These are phyloP conservation scores for Globisporangium yorkense DNA, from an alignment of 352 stramenopile genomes.

Conservation along the genomic window DNA sequence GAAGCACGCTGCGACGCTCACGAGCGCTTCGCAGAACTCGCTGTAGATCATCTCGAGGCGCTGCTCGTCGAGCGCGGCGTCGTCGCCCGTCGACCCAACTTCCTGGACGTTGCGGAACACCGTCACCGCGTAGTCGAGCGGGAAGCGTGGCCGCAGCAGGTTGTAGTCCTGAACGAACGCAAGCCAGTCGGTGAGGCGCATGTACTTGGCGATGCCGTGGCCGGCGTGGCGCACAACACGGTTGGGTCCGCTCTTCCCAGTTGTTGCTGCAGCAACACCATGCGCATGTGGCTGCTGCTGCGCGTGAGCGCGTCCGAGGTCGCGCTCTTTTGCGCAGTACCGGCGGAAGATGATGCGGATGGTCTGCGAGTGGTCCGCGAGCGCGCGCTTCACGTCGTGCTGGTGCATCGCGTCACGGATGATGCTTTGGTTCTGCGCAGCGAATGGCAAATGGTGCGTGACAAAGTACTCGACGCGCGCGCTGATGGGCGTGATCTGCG, in stretches of 20 bases:
- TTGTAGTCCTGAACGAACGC: constrained; percentile 70
- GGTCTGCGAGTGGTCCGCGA: constrained; percentile 48
- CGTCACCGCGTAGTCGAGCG: constrained; percentile 37
- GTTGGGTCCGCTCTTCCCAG: background rate
- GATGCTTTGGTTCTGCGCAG: constrained; percentile 43
- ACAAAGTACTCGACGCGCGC: constrained; percentile 59
- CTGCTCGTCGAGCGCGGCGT: constrained; percentile 1
- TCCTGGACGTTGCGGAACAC: constrained; percentile 71
- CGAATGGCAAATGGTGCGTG: constrained; percentile 40
- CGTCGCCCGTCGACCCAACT: constrained; percentile 20
- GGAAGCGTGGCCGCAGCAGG: constrained; percentile 52
- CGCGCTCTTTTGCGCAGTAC: constrained; percentile 63
- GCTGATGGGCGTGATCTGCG: constrained; percentile 40
- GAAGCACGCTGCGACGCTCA: constrained; percentile 44
- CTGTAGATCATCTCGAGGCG: constrained; percentile 66
- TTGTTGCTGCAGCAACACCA: constrained; percentile 2
- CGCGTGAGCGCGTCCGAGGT: constrained; percentile 14
- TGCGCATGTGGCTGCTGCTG: constrained; percentile 5
- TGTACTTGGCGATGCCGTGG: constrained; percentile 54
- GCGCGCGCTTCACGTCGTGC: constrained; percentile 41
- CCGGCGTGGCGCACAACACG: constrained; percentile 2
- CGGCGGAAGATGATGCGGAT: constrained; percentile 69
- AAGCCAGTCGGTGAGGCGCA: constrained; percentile 63
- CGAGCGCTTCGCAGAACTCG: constrained; percentile 67
- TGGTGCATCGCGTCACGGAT: constrained; percentile 53